phyloP scores from a whole-genome alignment of 768 basidiomycete species.

The Termitomyces sp. region DNA sequence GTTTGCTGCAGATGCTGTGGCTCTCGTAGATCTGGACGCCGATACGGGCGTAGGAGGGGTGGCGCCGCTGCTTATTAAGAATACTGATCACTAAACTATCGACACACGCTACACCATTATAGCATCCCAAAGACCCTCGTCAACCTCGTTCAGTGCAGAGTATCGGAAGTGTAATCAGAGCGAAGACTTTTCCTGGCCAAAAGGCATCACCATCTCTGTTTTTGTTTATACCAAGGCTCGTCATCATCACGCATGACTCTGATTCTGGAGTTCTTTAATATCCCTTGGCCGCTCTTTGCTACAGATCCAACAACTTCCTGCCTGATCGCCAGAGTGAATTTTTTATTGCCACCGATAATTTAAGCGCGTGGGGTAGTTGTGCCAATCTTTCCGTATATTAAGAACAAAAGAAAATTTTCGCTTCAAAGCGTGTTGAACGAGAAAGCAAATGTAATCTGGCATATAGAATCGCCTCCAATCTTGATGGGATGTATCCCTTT shows the following conservation, averaged over 20 bases:
- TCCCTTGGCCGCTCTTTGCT: slow-evolving; percentile 40
- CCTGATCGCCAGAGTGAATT: slow-evolving; percentile 19
- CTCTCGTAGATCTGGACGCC: slow-evolving; percentile 22
- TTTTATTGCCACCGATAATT: slow-evolving; percentile 14
- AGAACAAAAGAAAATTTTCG: slow-evolving; percentile 49
- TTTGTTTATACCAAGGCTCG: slow-evolving; percentile 41
- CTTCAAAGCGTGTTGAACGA: slow-evolving; percentile 25
- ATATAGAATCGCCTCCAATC: slow-evolving; percentile 17
- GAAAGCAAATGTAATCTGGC: slow-evolving; percentile 38
- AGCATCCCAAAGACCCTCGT: too few relatives aligned
- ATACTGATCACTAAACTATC: too few relatives aligned
- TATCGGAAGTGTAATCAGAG: not conserved
- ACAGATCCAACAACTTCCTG: slow-evolving; percentile 44
- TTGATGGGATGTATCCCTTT: slow-evolving; percentile 26
- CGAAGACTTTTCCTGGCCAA: slow-evolving; percentile 27
- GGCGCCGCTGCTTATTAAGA: slow-evolving; percentile 3
- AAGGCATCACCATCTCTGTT: slow-evolving; percentile 38
- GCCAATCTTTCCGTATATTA: slow-evolving; percentile 43
- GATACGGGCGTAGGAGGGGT: slow-evolving; percentile 16
- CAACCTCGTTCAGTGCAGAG: not conserved
- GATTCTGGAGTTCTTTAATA: slow-evolving; percentile 34
- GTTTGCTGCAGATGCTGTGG: slow-evolving; percentile 47
- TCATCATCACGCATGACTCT: slow-evolving; percentile 51
- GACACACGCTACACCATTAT: too few relatives aligned
- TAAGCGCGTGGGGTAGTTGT: slow-evolving; percentile 32